Conservation (phyloP, 352 stramenopile genomes). For the Phytophthora cryptogea region DNA sequence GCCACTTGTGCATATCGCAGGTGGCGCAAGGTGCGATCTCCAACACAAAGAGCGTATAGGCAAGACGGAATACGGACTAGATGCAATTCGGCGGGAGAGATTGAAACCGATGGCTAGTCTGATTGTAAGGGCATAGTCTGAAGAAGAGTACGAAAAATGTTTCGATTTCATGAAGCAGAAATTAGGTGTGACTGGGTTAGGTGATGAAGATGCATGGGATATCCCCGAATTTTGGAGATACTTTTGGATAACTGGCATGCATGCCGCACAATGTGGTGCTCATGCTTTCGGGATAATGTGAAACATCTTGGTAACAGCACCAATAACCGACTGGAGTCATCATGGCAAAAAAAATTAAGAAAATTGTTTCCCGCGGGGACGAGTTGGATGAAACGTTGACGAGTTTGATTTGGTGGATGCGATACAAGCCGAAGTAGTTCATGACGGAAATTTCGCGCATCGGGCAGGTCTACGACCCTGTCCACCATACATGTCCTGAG, state of each 20-base stretch:
- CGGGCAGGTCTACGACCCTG: no score
- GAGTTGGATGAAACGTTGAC: no score
- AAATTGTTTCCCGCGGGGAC: no score
- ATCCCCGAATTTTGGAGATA: background rate
- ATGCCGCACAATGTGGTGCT: background rate
- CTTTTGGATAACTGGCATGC: background rate
- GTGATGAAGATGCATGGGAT: background rate
- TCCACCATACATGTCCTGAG: no score
- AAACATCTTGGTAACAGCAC: background rate
- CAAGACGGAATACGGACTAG: background rate
- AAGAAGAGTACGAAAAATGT: background rate
- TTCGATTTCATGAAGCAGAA: background rate
- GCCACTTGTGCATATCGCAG: background rate
- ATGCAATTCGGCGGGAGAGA: background rate
- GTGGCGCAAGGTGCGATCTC: slow-evolving; percentile 1
- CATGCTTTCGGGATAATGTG: background rate
- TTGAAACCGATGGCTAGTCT: background rate
- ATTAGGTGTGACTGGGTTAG: background rate
- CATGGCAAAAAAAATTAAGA: no score
- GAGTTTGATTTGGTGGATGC: no score
- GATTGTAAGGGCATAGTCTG: background rate
- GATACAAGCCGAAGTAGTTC: no score
- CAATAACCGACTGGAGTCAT: no score
- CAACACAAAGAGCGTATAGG: slow-evolving; percentile 5
- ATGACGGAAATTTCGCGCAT: no score